Evolutionary conservation across 345 rosid genomes (phyloP).

Genomic region (Melaleuca quinquenervia): DNA sequence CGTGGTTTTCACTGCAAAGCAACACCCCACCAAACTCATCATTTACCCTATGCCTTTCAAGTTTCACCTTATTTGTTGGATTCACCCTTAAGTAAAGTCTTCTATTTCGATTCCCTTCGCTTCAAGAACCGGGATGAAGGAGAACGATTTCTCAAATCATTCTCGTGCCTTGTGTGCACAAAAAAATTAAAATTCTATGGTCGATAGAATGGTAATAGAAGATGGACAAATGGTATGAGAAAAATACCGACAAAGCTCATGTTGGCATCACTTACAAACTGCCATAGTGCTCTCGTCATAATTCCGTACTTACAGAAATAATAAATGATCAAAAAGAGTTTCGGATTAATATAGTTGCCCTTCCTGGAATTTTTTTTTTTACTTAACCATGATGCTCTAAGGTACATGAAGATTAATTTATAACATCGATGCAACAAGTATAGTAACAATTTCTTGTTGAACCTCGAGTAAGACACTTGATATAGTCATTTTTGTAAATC

Average conservation of each 20-base stretch:
- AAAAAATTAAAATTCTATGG: too few relatives aligned
- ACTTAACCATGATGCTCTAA: neutral
- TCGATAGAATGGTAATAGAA: too few relatives aligned
- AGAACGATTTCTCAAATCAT: neutral
- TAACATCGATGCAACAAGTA: fast-evolving
- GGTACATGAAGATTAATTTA: neutral
- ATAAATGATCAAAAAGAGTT: neutral
- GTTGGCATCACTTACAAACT: neutral
- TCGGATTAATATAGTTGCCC: too few relatives aligned
- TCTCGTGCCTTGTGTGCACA: too few relatives aligned
- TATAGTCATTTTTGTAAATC: neutral
- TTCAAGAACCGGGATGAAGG: neutral
- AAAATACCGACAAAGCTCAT: neutral
- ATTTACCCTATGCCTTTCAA: neutral
- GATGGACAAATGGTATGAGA: neutral
- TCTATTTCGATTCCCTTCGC: neutral
- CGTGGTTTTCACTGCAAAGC: neutral
- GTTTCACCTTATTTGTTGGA: neutral
- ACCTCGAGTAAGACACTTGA: neutral
- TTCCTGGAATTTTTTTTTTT: too few relatives aligned
- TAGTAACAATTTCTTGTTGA: neutral
- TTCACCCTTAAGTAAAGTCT: neutral
- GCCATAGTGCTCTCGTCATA: neutral
- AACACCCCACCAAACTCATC: neutral
- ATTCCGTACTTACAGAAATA: neutral